phyloP scores from a whole-genome alignment of 331 rosid genomes.

The Erythrophleum ivorense region DNA sequence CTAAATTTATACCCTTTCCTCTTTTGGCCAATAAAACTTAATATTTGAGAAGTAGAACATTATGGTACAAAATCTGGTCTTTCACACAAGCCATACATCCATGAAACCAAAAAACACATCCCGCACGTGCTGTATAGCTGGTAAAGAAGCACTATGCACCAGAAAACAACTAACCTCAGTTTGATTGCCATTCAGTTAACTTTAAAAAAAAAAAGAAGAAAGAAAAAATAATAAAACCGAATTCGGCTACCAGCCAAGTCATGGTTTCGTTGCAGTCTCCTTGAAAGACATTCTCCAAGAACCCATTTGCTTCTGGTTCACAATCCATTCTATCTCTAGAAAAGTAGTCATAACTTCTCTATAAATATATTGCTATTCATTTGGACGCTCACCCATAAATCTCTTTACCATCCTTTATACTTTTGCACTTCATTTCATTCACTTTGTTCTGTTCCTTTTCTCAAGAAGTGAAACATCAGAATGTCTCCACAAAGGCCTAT shows the following conservation, averaged over 20 bases:
- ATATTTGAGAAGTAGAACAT: no score
- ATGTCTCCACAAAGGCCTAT: slow-evolving; percentile 44
- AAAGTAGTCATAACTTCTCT: slow-evolving; percentile 18
- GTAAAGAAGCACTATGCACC: slow-evolving; percentile 55
- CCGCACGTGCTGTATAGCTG: slow-evolving; percentile 38
- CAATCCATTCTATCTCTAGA: slow-evolving; percentile 13
- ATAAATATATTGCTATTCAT: slow-evolving; percentile 44
- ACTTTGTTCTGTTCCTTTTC: slow-evolving; percentile 14
- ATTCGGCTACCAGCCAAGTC: slow-evolving; percentile 47
- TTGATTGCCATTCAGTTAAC: slow-evolving; percentile 10
- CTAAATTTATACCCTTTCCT: no score
- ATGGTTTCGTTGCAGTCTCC: slow-evolving; percentile 44
- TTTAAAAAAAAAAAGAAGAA: not conserved
- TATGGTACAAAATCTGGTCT: not conserved
- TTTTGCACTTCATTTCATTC: slow-evolving; percentile 9
- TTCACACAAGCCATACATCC: not conserved
- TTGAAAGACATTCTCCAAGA: slow-evolving; percentile 22
- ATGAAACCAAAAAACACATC: not conserved
- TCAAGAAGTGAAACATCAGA: slow-evolving; percentile 18
- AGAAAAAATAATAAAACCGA: slow-evolving; percentile 10
- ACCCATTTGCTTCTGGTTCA: slow-evolving; percentile 31
- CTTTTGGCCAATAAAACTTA: no score
- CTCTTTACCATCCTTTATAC: not conserved
- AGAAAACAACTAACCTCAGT: slow-evolving; percentile 39
- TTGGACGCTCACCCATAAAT: slow-evolving; percentile 37